Conservation (phyloP, 192 early-diverging fungal genomes). For the Podila clonocystis region DNA sequence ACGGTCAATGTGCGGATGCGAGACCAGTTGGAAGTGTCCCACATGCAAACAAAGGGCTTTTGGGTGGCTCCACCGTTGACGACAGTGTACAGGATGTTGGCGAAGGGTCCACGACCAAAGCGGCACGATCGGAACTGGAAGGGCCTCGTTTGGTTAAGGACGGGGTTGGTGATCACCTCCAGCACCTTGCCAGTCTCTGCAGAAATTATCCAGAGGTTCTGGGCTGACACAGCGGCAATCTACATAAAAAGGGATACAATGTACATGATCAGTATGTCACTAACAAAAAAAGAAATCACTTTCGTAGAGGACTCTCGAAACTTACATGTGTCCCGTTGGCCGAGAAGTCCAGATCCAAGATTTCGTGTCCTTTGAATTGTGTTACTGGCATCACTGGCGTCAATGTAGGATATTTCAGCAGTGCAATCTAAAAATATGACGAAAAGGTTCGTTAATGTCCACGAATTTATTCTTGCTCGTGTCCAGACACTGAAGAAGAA, state of each 20-base stretch:
- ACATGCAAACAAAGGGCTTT: slow-evolving; percentile 69
- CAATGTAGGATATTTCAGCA: slow-evolving; percentile 74
- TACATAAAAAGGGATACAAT: slow-evolving; percentile 9
- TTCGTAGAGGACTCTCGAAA: not conserved
- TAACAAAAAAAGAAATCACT: not conserved
- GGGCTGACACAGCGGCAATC: slow-evolving; percentile 61
- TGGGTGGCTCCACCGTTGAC: slow-evolving; percentile 68
- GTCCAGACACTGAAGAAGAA: not conserved
- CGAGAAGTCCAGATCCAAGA: slow-evolving; percentile 76
- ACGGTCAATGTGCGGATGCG: slow-evolving; percentile 59
- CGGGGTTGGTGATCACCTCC: slow-evolving; percentile 54
- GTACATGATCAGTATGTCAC: not conserved
- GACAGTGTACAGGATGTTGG: slow-evolving; percentile 68
- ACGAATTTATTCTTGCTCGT: too few relatives aligned
- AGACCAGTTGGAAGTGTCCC: slow-evolving; percentile 66
- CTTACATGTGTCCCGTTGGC: slow-evolving; percentile 49
- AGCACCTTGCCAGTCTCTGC: slow-evolving; percentile 54
- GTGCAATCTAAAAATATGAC: slow-evolving; percentile 19
- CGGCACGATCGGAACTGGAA: slow-evolving; percentile 61
- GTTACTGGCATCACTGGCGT: slow-evolving; percentile 55
- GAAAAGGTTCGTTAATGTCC: not conserved
- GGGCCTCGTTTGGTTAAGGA: slow-evolving; percentile 53
- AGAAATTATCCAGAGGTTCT: slow-evolving; percentile 55
- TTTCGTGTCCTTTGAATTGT: slow-evolving; percentile 66
- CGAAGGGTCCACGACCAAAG: slow-evolving; percentile 67